Base-by-base conservation (phyloP, 2,329 filamentous ascomycete genomes). In the Fusarium coffeatum region DNA sequence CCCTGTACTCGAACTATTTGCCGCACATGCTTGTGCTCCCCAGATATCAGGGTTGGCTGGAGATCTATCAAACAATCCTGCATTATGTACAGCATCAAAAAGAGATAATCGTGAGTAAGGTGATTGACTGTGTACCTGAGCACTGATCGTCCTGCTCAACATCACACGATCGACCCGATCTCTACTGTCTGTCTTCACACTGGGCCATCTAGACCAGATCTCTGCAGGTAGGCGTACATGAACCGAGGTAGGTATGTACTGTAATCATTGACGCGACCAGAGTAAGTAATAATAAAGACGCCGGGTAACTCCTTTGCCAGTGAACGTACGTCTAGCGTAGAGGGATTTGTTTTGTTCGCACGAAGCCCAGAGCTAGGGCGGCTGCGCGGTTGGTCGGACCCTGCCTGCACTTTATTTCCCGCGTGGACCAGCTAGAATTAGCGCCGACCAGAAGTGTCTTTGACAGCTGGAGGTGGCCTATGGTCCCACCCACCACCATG, bases 401-500 rank as follows among this genome's bases (percentile, higher is more conserved):
- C 55, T 74, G 58, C 64, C 64, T 55, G 34, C 69, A 62, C 32
- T 46, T 55, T 67, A 64, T 66, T 73, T 74, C 53, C 66, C 63
- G 60, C 49, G 61, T 46, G 55, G 64, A 54, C 63, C 47, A 49
- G 50, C 69, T 54, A 61, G 65, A 69, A 42, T 65, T 73, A 73
- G 72, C 58, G 72, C 70, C 73, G 64, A 66, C 69, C 61, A 63
- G 37, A 62, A n/a, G 56, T 64, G 51, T 65, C 59, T 59, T 50
- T 73, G 72, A 74, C 72, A 74, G 69, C 34, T 34, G 32, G 32
- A 34, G 32, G 50, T 72, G 72, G 28, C 28, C 12, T 13, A 73
- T 68, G 68, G 72, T 70, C 66, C 72, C 72, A 74, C 71, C 40
- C 64, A 68, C 57, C 55, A 67, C 45, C 50, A 22, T n/a, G n/a